Percentiles rank a stretch among this genome's conserved stretches.
Evolutionary conservation across 352 stramenopile genomes (phyloP).

Genomic region (Phytophthora idaei): DNA sequence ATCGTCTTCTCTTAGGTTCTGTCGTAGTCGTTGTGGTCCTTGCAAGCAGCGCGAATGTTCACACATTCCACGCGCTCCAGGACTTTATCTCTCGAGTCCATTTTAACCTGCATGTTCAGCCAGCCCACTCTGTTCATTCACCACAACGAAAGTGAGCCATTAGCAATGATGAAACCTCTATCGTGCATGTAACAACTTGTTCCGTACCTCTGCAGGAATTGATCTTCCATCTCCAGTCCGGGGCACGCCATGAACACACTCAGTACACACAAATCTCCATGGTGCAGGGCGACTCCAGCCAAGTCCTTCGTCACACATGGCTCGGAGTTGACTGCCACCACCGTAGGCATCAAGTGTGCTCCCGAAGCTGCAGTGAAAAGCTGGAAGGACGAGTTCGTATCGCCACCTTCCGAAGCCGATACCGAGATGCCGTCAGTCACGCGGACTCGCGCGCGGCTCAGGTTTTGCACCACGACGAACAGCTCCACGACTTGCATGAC

Average conservation of each 20-base stretch:
- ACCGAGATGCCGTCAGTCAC: slow-evolving; percentile 48
- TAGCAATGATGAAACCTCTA: neutral
- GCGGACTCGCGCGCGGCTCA: slow-evolving; percentile 27
- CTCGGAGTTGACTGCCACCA: slow-evolving; percentile 45
- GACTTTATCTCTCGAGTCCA: neutral
- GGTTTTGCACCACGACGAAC: slow-evolving; percentile 61
- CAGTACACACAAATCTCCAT: slow-evolving; percentile 57
- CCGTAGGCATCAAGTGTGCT: slow-evolving; percentile 48
- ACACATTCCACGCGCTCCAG: slow-evolving; percentile 13
- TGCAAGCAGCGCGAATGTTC: slow-evolving; percentile 19
- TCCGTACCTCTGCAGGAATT: slow-evolving; percentile 58
- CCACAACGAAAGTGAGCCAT: neutral
- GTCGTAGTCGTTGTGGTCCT: slow-evolving; percentile 1
- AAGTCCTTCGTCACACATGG: slow-evolving; percentile 32
- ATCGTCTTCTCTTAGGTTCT: slow-evolving; percentile 15
- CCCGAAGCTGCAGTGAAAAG: slow-evolving; percentile 44
- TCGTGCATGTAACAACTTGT: neutral
- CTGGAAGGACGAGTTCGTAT: slow-evolving; percentile 21
- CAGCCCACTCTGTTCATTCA: slow-evolving; percentile 12
- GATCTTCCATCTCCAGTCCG: slow-evolving; percentile 54
- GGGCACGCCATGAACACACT: slow-evolving; percentile 57
- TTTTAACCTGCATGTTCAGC: slow-evolving; percentile 19
- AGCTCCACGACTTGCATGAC: slow-evolving; percentile 67
- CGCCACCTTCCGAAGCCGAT: neutral
- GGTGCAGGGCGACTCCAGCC: slow-evolving; percentile 34